These are phyloP conservation scores for Phoma sp. DNA, from an alignment of 2,329 filamentous ascomycete species.

Conservation along the genomic window DNA sequence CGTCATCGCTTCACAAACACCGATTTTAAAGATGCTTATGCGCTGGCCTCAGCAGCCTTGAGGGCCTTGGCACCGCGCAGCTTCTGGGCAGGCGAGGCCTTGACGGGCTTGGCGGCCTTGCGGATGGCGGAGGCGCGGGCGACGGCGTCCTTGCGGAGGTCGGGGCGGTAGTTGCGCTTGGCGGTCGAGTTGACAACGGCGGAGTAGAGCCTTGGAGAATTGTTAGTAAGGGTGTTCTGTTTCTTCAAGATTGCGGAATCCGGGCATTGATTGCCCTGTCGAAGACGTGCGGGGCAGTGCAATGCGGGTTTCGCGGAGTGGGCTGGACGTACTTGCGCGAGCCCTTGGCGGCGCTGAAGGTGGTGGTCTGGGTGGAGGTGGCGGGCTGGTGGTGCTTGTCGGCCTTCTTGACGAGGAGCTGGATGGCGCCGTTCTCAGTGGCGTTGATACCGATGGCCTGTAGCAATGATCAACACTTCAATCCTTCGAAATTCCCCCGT, in stretches of 20 bases:
- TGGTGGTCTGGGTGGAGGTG: conserved; percentile 66
- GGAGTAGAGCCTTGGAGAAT: conserved; percentile 73
- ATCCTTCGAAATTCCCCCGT: not conserved
- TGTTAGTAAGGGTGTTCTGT: not conserved
- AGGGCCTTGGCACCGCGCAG: conserved; percentile 78
- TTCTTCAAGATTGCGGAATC: too few relatives aligned
- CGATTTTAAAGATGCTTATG: conserved; percentile 25
- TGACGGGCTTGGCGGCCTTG: conserved; percentile 77
- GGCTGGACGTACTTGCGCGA: conserved; percentile 74
- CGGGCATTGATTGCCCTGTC: not conserved
- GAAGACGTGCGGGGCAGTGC: too few relatives aligned
- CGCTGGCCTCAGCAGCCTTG: conserved; percentile 60
- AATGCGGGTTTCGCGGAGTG: not conserved
- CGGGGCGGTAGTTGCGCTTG: conserved; percentile 78
- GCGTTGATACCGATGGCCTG: conserved; percentile 83
- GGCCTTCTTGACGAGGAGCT: conserved; percentile 84
- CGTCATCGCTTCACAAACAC: too few relatives aligned
- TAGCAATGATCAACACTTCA: conserved; percentile 13
- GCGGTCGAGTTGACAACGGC: conserved; percentile 80
- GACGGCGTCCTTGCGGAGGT: conserved; percentile 68
- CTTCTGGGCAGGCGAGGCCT: conserved; percentile 76
- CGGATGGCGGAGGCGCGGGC: conserved; percentile 86
- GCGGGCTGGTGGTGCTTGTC: conserved; percentile 75
- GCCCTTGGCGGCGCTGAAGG: conserved; percentile 74
- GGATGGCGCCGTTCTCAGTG: conserved; percentile 78